A percentile compares a stretch with the other conserved stretches of the same genome.
These are phyloP conservation scores for Gilbertella persicaria DNA, from an alignment of 371 early-diverging fungal genomes.

Conservation along the genomic window DNA sequence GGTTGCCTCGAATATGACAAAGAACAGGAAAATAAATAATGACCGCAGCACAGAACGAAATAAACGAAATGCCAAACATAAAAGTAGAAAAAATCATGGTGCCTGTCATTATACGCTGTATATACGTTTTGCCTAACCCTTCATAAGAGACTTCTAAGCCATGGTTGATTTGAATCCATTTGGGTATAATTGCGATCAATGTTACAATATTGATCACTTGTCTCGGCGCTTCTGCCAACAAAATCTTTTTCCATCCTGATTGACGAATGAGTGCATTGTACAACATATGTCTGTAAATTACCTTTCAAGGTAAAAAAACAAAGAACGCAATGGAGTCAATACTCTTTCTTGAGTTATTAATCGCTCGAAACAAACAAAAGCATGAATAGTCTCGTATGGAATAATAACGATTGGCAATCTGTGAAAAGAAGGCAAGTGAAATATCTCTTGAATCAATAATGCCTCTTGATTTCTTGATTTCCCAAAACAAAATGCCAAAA, in stretches of 20 bases:
- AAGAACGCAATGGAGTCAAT: constrained; percentile 81
- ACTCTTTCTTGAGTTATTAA: constrained; percentile 65
- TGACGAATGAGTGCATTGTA: too few relatives aligned
- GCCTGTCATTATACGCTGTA: constrained; percentile 45
- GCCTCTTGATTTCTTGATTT: constrained; percentile 67
- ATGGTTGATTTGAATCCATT: constrained; percentile 38
- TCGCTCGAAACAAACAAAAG: constrained; percentile 82
- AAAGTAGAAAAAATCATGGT: constrained; percentile 47
- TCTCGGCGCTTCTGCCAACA: constrained; percentile 87
- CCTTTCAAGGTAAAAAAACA: constrained; percentile 87
- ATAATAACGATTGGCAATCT: constrained; percentile 76
- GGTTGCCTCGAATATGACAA: constrained; percentile 81
- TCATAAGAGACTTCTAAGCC: constrained; percentile 23
- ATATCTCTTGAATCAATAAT: constrained; percentile 78
- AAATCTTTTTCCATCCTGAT: constrained; percentile 85
- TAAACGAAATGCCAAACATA: constrained; percentile 53
- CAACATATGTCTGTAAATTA: constrained; percentile 31
- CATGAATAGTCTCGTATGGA: constrained; percentile 68
- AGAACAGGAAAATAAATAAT: constrained; percentile 81
- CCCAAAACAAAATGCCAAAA: constrained; percentile 73
- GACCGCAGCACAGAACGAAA: constrained; percentile 63
- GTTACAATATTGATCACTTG: constrained; percentile 66
- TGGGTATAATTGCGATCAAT: constrained; percentile 31
- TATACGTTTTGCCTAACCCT: constrained; percentile 43
- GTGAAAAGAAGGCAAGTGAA: constrained; percentile 75